A percentile compares a stretch with the other conserved stretches of the same genome.
Conservation (phyloP, 108 stramenopile genomes). For the Pseudonitzschia pungens region DNA sequence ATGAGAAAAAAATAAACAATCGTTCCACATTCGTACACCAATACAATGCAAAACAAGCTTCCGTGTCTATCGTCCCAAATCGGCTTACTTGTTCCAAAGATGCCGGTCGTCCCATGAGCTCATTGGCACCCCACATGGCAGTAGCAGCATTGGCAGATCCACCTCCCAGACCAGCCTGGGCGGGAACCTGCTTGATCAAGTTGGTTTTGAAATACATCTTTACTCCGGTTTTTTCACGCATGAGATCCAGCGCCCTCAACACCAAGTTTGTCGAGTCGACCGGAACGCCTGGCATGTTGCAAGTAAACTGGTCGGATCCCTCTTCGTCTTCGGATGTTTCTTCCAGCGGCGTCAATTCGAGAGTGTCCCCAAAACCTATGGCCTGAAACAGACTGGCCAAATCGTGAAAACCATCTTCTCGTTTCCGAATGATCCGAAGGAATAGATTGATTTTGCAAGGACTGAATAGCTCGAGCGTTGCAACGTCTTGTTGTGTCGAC, state of each 20-base stretch:
- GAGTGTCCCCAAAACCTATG: constrained; percentile 90
- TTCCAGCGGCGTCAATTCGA: constrained; percentile 55
- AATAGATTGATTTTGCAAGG: constrained; percentile 97
- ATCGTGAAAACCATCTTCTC: constrained; percentile 92
- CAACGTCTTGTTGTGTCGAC: neutral
- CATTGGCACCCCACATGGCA: constrained; percentile 92
- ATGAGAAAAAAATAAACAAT: neutral
- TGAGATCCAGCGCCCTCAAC: constrained; percentile 82
- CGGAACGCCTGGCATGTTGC: constrained; percentile 91
- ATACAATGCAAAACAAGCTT: neutral
- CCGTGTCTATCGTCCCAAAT: neutral
- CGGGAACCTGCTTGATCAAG: constrained; percentile 86
- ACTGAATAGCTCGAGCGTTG: constrained; percentile 70
- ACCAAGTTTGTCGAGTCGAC: constrained; percentile 87
- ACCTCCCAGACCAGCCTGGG: constrained; percentile 94
- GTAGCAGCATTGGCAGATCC: constrained; percentile 94
- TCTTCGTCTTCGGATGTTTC: constrained; percentile 28
- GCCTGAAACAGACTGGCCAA: constrained; percentile 95
- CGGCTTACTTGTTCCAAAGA: constrained; percentile 61
- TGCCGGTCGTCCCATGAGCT: constrained; percentile 86
- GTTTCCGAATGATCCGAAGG: constrained; percentile 92
- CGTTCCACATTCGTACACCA: neutral
- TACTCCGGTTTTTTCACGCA: constrained; percentile 79
- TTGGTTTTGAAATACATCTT: constrained; percentile 69
- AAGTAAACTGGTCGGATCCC: constrained; percentile 66